Evolutionary conservation across 1,284 basidiomycete species (phyloP), one percentile per base, ranked within the genome.

Genomic region (Leccinum pallidistipes): DNA sequence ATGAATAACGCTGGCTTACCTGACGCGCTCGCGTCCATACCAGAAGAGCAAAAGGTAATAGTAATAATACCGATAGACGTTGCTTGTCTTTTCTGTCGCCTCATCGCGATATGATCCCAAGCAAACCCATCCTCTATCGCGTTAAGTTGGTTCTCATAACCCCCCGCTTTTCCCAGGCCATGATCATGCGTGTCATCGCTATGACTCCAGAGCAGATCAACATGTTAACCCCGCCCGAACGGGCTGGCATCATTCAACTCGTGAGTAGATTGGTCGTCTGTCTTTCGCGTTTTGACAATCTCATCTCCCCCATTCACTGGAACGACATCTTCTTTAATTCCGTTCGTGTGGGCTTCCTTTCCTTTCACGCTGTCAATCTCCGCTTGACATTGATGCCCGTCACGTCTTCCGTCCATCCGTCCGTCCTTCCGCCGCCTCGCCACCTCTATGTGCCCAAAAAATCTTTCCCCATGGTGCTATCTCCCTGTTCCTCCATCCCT

Each of bases 131-230:
- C n/a, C 9, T 40, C 31, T 34, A 24, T 63, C 24, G 18, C 43
- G n/a, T 57, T 55, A 24, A n/a, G 51, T 53, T 14, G 8, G 24
- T 69, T 60, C 66, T 70, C 50, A 66, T 49, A 10, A 11, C 21
- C 45, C n/a, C 21, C 10, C n/a, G 56, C 40, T 18, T 32, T 29
- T 27, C 56, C 32, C 61, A 90, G 87, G 82, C 83, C 29, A 80
- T 90, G 70, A 85, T 91, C 27, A 79, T 89, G 77, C 82, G 83
- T 53, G 83, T 91, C 9, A 70, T 90, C 55, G 78, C 83, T 16
- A 88, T 91, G 87, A 86, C 86, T 1, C 83, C 85, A 3, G 88
- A 90, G 55, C 86, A 91, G 68, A 83, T 91, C 58, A 81, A 83
- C 60, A 76, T 77, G 67, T 74, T 90, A 31, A 83, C 87, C 5